Evolutionary conservation across 345 rosid genomes (phyloP).

Genomic region (Populus davidiana): DNA sequence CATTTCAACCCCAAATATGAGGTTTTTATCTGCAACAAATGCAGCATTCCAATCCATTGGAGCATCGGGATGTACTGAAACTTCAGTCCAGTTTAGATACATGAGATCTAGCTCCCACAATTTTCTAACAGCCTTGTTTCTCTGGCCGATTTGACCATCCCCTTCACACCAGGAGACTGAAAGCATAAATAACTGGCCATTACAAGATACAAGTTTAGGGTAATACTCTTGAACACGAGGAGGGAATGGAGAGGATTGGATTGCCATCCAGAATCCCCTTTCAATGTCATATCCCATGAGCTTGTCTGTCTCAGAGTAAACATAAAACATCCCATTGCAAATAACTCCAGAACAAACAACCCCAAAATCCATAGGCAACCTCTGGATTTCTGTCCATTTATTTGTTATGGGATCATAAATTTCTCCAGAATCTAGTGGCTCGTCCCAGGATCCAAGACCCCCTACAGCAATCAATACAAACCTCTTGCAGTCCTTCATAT

Average conservation of each 20-base stretch:
- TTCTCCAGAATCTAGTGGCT: slow-evolving; percentile 92
- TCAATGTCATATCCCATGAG: slow-evolving; percentile 88
- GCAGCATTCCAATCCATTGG: slow-evolving; percentile 99
- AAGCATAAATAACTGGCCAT: slow-evolving; percentile 72
- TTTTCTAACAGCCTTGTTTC: slow-evolving; percentile 95
- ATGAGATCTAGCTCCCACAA: slow-evolving; percentile 93
- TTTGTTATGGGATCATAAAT: slow-evolving; percentile 74
- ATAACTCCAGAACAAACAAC: slow-evolving; percentile 65
- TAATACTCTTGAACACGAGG: slow-evolving; percentile 87
- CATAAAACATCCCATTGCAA: slow-evolving; percentile 80
- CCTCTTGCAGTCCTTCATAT: slow-evolving; percentile 44
- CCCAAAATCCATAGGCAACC: slow-evolving; percentile 74
- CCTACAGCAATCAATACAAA: slow-evolving; percentile 75
- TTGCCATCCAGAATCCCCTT: slow-evolving; percentile 83
- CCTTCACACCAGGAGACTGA: slow-evolving; percentile 99
- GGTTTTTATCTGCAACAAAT: slow-evolving; percentile 67
- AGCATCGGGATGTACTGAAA: slow-evolving; percentile 91
- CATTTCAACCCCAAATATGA: slow-evolving; percentile 87
- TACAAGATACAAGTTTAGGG: slow-evolving; percentile 82
- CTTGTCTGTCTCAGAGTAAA: slow-evolving; percentile 83
- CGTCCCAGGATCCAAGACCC: slow-evolving; percentile 82
- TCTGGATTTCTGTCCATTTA: slow-evolving; percentile 87
- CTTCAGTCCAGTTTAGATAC: slow-evolving; percentile 76
- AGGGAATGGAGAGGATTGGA: slow-evolving; percentile 79
- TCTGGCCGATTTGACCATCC: slow-evolving; percentile 84